Conservation (phyloP, 176 grass and related monocot genomes). For the Canna indica region DNA sequence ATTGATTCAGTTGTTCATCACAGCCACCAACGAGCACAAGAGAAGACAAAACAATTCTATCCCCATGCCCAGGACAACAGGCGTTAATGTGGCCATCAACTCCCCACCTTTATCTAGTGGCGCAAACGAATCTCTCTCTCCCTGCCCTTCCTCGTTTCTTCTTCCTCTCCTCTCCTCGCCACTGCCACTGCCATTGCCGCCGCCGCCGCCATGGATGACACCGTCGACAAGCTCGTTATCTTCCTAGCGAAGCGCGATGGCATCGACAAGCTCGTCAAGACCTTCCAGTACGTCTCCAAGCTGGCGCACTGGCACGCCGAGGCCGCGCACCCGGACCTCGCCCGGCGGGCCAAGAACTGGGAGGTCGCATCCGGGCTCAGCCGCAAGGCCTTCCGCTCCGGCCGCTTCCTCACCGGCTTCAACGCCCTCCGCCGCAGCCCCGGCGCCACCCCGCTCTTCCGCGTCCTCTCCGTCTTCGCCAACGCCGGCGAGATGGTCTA, state of each 20-base stretch:
- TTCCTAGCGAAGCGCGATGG: constrained; percentile 97
- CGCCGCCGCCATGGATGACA: constrained; percentile 32
- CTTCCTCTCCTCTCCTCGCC: neutral
- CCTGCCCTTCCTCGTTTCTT: neutral
- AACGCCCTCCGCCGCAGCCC: constrained; percentile 56
- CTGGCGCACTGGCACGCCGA: constrained; percentile 64
- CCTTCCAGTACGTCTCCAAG: constrained; percentile 98
- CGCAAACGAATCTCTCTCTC: neutral
- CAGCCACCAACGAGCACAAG: neutral
- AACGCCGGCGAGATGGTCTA: constrained; percentile 99
- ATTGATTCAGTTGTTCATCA: too few species aligned
- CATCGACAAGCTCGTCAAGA: constrained; percentile 99
- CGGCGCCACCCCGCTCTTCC: constrained; percentile 31
- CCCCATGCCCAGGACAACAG: neutral
- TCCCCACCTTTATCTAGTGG: neutral
- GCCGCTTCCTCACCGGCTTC: constrained; percentile 70
- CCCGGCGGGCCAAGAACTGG: constrained; percentile 76
- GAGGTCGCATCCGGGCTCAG: constrained; percentile 81
- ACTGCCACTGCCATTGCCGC: neutral
- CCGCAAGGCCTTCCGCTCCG: constrained; percentile 86
- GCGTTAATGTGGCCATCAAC: neutral
- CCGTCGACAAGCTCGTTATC: constrained; percentile 88
- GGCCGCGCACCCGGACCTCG: constrained; percentile 35
- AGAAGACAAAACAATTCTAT: constrained; percentile 1
- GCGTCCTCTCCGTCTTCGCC: constrained; percentile 54